A percentile compares a stretch with the other conserved stretches of the same genome.
phyloP scores from a whole-genome alignment of 2,329 filamentous ascomycete genomes.

The Penicillium sp. region DNA sequence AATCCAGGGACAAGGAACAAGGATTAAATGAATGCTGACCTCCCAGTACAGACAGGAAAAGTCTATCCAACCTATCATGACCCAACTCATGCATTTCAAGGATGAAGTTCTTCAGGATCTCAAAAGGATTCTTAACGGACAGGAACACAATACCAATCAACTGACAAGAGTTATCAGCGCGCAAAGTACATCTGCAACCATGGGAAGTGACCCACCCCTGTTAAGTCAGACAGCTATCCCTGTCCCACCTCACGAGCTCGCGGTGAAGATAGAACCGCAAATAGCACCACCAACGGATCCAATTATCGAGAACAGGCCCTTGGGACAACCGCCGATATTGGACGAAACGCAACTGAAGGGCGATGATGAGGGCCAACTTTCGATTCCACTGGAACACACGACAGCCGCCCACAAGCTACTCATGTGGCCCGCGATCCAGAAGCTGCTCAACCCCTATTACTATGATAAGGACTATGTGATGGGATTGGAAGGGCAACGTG shows the following conservation, averaged over 20 bases:
- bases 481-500: conserved; percentile 72
- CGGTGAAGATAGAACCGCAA: conserved; percentile 31
- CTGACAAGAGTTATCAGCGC: background rate
- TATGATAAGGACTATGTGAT: conserved; percentile 75
- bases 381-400: conserved; percentile 83
- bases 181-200: background rate
- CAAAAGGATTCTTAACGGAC: background rate
- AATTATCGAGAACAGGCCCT: background rate
- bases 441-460: conserved; percentile 61
- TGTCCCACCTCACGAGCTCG: conserved; percentile 7
- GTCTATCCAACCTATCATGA: conserved; percentile 42
- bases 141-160: background rate
- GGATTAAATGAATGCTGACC: background rate
- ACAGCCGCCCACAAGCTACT: conserved; percentile 86
- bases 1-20: no score
- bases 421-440: conserved; percentile 69
- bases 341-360: conserved; percentile 16
- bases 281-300: background rate
- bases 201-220: background rate
- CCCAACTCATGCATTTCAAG: conserved; percentile 27
- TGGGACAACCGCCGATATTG: conserved; percentile 4
- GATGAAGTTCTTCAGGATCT: conserved; percentile 5
- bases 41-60: conserved; percentile 42
- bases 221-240: background rate
- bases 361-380: conserved; percentile 59